Conservation (phyloP, 73 alveolate species). For the Symbiodinium pilosum region DNA sequence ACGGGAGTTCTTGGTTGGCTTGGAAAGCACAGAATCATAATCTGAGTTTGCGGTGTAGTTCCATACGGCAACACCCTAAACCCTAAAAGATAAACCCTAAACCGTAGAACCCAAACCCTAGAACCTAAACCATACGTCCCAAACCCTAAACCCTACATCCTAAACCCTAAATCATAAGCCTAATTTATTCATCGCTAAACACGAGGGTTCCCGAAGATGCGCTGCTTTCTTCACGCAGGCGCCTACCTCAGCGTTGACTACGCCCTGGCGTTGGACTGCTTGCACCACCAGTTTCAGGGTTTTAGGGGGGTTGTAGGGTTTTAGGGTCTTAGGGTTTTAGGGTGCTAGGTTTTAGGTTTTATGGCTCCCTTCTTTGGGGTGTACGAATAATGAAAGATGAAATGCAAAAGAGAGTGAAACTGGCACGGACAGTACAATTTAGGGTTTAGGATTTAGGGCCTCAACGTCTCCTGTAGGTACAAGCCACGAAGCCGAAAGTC, state of each 20-base stretch:
- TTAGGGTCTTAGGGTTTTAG: neutral
- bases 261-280: slow-evolving; percentile 53
- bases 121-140: neutral
- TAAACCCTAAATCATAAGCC: neutral
- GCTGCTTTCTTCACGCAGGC: neutral
- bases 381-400: too few species aligned
- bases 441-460: neutral
- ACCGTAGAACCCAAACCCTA: neutral
- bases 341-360: neutral
- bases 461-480: neutral
- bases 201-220: too few species aligned
- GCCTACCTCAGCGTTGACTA: slow-evolving; percentile 83
- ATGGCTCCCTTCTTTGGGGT: neutral
- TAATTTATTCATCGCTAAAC: too few species aligned
- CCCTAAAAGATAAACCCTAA: neutral
- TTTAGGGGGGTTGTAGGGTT: neutral
- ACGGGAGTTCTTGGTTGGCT: too few species aligned
- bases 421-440: too few species aligned
- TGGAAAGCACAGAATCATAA: too few species aligned
- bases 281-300: too few species aligned
- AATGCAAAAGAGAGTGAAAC: too few species aligned
- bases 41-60: too few species aligned
- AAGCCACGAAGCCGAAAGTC: neutral
- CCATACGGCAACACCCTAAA: too few species aligned
- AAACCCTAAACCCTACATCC: neutral